These are phyloP conservation scores for Periconia digitata DNA, from an alignment of 2,329 filamentous ascomycete genomes.

Conservation along the genomic window DNA sequence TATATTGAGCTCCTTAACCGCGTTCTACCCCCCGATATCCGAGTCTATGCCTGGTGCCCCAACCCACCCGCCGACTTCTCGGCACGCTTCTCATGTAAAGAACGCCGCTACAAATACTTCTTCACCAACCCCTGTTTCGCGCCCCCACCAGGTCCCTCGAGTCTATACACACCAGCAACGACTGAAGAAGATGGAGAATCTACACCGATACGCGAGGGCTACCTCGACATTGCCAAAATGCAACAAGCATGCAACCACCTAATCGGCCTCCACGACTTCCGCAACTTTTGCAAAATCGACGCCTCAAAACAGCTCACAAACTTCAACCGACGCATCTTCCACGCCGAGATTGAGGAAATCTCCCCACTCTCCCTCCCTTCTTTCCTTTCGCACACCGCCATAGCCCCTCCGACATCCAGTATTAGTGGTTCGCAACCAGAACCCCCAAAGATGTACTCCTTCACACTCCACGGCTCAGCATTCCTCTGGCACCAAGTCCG, in stretches of 20 bases:
- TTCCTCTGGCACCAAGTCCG: conserved; percentile 99
- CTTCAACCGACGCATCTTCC: conserved; percentile 77
- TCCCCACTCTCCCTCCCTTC: conserved; percentile 27
- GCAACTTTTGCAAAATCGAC: conserved; percentile 96
- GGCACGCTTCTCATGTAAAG: conserved; percentile 88
- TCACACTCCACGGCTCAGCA: conserved; percentile 84
- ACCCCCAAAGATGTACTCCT: conserved; percentile 73
- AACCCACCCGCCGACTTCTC: conserved; percentile 77
- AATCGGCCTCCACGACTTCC: conserved; percentile 86
- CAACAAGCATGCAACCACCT: conserved; percentile 75
- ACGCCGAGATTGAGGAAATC: conserved; percentile 68
- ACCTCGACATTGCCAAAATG: conserved; percentile 89
- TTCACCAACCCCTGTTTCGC: conserved; percentile 91
- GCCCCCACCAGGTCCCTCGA: conserved; percentile 61
- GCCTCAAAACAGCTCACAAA: conserved; percentile 84
- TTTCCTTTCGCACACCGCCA: conserved; percentile 31
- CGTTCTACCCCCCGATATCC: conserved; percentile 85
- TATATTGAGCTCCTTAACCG: conserved; percentile 85
- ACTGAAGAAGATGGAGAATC: background rate
- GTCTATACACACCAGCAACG: conserved; percentile 43
- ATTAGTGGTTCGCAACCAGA: background rate
- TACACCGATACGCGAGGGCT: conserved; percentile 55
- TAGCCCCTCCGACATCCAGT: conserved; percentile 5
- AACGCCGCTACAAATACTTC: conserved; percentile 93
- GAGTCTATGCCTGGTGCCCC: conserved; percentile 91